A percentile compares a stretch with the other conserved stretches of the same genome.
Conservation (phyloP, 441 rosid species). For the Corymbia citriodora region DNA sequence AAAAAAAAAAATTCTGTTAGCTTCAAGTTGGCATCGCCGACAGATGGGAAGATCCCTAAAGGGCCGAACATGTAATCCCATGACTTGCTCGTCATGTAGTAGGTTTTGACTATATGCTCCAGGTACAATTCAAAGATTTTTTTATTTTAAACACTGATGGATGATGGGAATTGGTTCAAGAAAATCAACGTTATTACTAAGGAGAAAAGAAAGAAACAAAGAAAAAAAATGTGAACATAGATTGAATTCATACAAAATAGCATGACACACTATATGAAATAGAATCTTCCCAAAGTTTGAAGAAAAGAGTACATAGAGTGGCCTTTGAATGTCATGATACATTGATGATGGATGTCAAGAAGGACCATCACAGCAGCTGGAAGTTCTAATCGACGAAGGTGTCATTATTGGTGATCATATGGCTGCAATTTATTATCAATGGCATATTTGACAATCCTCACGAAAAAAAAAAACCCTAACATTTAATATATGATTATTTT, state of each 20-base stretch:
- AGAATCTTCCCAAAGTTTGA: not conserved
- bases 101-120: not conserved
- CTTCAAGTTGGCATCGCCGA: not conserved
- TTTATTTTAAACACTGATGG: not conserved
- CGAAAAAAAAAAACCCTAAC: fast-evolving
- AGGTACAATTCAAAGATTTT: not conserved
- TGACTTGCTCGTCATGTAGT: not conserved
- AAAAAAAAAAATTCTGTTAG: not conserved
- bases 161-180: not conserved
- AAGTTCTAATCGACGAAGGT: not conserved
- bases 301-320: not conserved
- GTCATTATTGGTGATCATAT: not conserved
- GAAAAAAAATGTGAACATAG: not conserved
- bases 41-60: not conserved
- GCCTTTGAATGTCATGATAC: not conserved
- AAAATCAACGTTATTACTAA: not conserved
- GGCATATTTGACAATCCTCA: not conserved
- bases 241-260: not conserved
- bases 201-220: not conserved
- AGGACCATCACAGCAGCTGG: not conserved
- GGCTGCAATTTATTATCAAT: not conserved
- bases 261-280: not conserved
- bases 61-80: not conserved
- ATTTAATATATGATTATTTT: not conserved
- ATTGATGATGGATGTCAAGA: not conserved